Percentiles rank a stretch among this genome's conserved stretches.
Conservation (phyloP, 1,139 yeast genomes). For the Hansenula lynferdii region DNA sequence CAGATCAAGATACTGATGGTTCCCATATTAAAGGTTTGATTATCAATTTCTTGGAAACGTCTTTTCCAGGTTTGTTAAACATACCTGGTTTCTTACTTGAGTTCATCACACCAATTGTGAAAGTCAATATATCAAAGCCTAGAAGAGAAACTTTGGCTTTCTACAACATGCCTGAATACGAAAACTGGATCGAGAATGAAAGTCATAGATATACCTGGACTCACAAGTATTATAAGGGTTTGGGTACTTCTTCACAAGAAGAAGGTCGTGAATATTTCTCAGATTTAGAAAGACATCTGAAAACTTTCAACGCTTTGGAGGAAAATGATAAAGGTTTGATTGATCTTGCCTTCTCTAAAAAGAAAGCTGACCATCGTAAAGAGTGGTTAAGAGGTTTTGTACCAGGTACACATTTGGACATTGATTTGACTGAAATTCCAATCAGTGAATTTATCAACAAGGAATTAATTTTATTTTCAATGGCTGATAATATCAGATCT, state of each 20-base stretch:
- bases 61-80: conserved; percentile 89
- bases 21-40: conserved; percentile 96
- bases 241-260: conserved; percentile 81
- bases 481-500: conserved; percentile 96
- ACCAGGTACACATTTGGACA: conserved; percentile 93
- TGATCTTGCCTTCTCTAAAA: conserved; percentile 92
- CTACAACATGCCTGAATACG: conserved; percentile 95
- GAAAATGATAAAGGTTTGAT: conserved; percentile 77
- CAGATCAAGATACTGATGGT: conserved; percentile 99
- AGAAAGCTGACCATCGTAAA: conserved; percentile 95
- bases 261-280: conserved; percentile 92
- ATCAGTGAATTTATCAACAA: conserved; percentile 93
- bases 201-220: conserved; percentile 79
- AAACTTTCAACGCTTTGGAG: conserved; percentile 77
- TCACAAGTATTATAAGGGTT: conserved; percentile 96
- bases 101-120: conserved; percentile 95
- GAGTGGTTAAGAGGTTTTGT: conserved; percentile 89
- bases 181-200: conserved; percentile 84
- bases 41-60: conserved; percentile 87
- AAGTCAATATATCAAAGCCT: conserved; percentile 74
- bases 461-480: conserved; percentile 88
- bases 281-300: conserved; percentile 80
- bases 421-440: conserved; percentile 72
- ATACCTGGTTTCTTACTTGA: conserved; percentile 92
- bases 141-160: conserved; percentile 64